Percentiles rank a stretch among this genome's conserved stretches.
phyloP scores from a whole-genome alignment of 2,329 filamentous ascomycete species.

The Claviceps digitariae region DNA sequence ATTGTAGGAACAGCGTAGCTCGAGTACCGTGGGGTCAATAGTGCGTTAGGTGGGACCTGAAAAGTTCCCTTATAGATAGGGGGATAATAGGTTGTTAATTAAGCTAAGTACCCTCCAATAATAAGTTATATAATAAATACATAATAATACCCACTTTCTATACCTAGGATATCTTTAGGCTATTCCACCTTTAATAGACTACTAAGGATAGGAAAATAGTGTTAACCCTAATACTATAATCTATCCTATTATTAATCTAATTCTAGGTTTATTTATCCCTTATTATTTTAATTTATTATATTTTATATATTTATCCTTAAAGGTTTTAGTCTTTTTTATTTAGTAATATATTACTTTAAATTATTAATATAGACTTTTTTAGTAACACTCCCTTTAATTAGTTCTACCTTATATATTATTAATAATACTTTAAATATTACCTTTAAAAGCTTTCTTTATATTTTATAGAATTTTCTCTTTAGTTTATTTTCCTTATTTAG shows the following conservation, averaged over 20 bases:
- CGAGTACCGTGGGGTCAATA: too few species aligned
- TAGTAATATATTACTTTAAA: not conserved
- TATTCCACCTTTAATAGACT: not conserved
- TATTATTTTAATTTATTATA: not conserved
- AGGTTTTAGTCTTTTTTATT: not conserved
- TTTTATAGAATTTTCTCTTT: not conserved
- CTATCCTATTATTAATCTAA: too few species aligned
- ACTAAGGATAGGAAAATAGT: not conserved
- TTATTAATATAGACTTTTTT: not conserved
- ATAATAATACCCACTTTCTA: too few species aligned
- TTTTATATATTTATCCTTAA: not conserved
- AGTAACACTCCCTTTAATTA: accelerated
- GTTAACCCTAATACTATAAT: not conserved
- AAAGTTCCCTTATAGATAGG: too few species aligned
- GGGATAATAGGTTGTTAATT: too few species aligned
- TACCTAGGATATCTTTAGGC: too few species aligned
- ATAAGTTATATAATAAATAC: too few species aligned
- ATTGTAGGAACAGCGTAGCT: too few species aligned
- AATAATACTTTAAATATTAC: not conserved
- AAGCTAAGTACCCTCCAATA: too few species aligned
- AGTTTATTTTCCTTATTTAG: not conserved
- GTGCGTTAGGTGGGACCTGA: too few species aligned
- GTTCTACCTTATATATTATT: not conserved
- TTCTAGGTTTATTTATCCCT: not conserved
- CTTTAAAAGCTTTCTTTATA: not conserved